phyloP scores from a whole-genome alignment of 2,329 filamentous ascomycete genomes.

The Dactylella cylindrospora region DNA sequence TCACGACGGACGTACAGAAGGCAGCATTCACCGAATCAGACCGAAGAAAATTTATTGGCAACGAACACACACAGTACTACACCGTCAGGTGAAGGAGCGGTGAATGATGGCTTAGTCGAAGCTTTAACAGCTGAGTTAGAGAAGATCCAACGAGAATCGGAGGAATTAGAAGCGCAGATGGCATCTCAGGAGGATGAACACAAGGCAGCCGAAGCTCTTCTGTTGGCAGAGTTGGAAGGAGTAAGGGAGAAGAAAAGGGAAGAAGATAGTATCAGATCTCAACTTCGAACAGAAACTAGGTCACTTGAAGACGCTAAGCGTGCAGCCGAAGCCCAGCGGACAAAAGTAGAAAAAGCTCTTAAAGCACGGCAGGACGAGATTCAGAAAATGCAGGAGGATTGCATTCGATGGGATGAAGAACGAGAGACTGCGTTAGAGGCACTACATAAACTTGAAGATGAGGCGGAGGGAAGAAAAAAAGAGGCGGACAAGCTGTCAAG shows the following conservation, averaged over 20 bases:
- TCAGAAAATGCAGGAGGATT: constrained; percentile 71
- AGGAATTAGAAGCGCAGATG: constrained; percentile 71
- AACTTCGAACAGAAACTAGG: constrained; percentile 48
- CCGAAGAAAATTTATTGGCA: constrained; percentile 35
- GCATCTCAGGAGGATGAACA: constrained; percentile 62
- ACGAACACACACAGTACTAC: constrained; percentile 18
- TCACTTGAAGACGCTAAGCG: constrained; percentile 63
- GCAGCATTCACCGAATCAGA: constrained; percentile 36
- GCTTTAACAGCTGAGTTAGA: constrained; percentile 76
- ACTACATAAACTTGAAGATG: constrained; percentile 62
- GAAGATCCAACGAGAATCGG: constrained; percentile 75
- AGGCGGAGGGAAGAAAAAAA: constrained; percentile 59
- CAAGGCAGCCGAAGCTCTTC: constrained; percentile 53
- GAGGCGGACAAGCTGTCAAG: constrained; percentile 59
- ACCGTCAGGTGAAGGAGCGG: constrained; percentile 9
- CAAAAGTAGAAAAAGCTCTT: constrained; percentile 74
- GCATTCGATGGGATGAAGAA: constrained; percentile 66
- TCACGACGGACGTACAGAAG: constrained; percentile 38
- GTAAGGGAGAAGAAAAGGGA: constrained; percentile 51
- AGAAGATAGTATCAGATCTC: constrained; percentile 58
- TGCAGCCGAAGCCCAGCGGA: constrained; percentile 68
- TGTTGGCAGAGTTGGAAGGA: constrained; percentile 47
- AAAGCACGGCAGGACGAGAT: constrained; percentile 92
- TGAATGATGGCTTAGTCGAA: constrained; percentile 47
- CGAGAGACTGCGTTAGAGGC: constrained; percentile 50